These are phyloP conservation scores for Ceratocystis diversiconidia DNA, from an alignment of 2,329 filamentous ascomycete genomes.

Conservation along the genomic window DNA sequence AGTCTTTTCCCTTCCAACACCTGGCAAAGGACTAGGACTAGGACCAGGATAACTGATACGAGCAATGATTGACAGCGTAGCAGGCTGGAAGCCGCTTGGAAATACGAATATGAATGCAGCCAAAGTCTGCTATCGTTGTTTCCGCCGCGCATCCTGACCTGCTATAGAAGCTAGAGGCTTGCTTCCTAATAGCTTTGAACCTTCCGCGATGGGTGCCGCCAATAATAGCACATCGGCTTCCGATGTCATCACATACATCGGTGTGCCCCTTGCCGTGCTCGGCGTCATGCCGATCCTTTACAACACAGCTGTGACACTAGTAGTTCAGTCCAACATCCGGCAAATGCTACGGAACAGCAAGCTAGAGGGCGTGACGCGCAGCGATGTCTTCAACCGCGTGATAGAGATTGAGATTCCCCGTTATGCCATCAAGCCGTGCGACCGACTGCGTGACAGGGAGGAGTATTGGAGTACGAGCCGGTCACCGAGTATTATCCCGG, in stretches of 20 bases:
- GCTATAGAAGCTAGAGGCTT: not conserved
- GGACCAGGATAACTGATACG: not conserved
- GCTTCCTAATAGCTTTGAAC: not conserved
- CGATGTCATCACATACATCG: slow-evolving; percentile 42
- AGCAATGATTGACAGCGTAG: not conserved
- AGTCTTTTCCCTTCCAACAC: no score
- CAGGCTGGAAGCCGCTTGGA: not conserved
- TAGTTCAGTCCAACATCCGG: slow-evolving; percentile 46
- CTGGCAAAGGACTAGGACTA: not conserved
- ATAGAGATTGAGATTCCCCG: slow-evolving; percentile 53
- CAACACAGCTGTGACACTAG: slow-evolving; percentile 46
- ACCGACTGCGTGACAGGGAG: slow-evolving; percentile 37
- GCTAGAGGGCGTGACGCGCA: slow-evolving; percentile 45
- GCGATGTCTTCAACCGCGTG: slow-evolving; percentile 49
- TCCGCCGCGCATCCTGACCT: not conserved
- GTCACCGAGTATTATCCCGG: slow-evolving; percentile 39
- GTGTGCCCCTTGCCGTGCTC: slow-evolving; percentile 43
- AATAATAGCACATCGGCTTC: slow-evolving; percentile 20
- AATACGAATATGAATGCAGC: not conserved
- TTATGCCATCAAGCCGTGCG: slow-evolving; percentile 47
- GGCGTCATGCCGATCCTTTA: slow-evolving; percentile 52
- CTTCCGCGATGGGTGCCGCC: not conserved
- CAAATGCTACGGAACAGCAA: slow-evolving; percentile 42
- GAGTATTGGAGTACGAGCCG: slow-evolving; percentile 45
- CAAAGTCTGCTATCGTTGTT: not conserved